Conservation (phyloP, 352 stramenopile genomes). For the Globisporangium rhizosaccharum region DNA sequence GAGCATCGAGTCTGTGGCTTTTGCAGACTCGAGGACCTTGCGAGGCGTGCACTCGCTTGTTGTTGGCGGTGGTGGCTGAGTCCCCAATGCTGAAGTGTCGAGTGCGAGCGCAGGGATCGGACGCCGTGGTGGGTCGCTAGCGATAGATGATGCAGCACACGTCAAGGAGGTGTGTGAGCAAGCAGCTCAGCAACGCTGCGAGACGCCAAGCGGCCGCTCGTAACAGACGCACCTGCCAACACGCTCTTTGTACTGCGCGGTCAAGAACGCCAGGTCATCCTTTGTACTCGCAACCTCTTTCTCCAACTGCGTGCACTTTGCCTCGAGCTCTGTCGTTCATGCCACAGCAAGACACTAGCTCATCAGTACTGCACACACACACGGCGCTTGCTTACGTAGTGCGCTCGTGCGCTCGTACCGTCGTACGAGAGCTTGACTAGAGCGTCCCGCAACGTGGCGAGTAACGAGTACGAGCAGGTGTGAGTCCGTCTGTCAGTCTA, state of each 20-base stretch:
- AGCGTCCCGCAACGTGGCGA: neutral
- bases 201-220: too few species aligned
- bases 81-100: neutral
- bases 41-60: slow-evolving; percentile 38
- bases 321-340: slow-evolving; percentile 36
- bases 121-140: slow-evolving; percentile 34
- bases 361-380: neutral
- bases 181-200: neutral
- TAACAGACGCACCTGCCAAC: slow-evolving; percentile 40
- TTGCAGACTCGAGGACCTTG: slow-evolving; percentile 45
- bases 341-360: neutral
- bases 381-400: too few species aligned
- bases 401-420: slow-evolving; percentile 2
- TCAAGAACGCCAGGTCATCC: slow-evolving; percentile 44
- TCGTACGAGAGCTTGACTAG: slow-evolving; percentile 41
- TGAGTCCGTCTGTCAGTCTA: too few species aligned
- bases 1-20: slow-evolving; percentile 37
- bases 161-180: too few species aligned
- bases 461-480: slow-evolving; percentile 1
- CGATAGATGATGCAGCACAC: neutral
- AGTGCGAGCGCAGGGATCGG: slow-evolving; percentile 2
- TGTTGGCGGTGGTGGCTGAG: neutral
- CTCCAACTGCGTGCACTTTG: slow-evolving; percentile 43
- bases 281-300: slow-evolving; percentile 30
- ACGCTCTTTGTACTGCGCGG: slow-evolving; percentile 35